Base-by-base conservation (phyloP, 306 rosid genomes). In the Dalbergia cochinchinensis region DNA sequence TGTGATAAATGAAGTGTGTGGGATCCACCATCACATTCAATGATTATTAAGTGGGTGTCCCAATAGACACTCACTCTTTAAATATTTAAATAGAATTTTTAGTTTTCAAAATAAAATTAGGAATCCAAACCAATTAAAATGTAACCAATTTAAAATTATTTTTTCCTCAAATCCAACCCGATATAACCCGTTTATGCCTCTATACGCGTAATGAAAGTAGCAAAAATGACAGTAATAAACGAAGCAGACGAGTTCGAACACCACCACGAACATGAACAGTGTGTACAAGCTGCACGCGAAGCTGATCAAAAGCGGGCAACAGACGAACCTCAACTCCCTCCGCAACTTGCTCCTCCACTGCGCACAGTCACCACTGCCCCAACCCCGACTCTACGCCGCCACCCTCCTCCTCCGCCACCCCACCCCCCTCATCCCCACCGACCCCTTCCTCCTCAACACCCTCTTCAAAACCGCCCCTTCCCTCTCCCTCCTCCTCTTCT, bases 231-330 rank as follows among this genome's bases (percentile, higher is more conserved):
- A 26, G 31, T 42, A 8, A 42, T 35, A 84, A 42, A 34, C 12
- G 18, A 14, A 15, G 45, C 45, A 13, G 35, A 63, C 11, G 8
- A 3, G 10, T 42, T 5, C 2, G 41, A 37, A 5, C 7, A 4
- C 41, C 4, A 53, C 4, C 11, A n/a, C 3, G n/a, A 70, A 44
- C 22, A 87, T 86, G 94, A 82, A 84, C 12, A 80, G 26, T 10
- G 82, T 76, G n/a, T 88, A 78, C 90, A 88, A 65, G 18, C 76
- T 83, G 7, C 94, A 88, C 66, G 83, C 83, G n/a, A 59, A 55
- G n/a, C 86, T 90, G 19, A 81, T 90, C 78, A 90, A 86, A 83
- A 76, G 69, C 22, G 75, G 84, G 4, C 84, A 78, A 33, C 90
- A 82, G 73, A 31, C 78, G 3, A 83, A 86, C 72, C 80, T 84